phyloP scores from a whole-genome alignment of 2,329 filamentous ascomycete species.

The Xenoacremonium recifei region DNA sequence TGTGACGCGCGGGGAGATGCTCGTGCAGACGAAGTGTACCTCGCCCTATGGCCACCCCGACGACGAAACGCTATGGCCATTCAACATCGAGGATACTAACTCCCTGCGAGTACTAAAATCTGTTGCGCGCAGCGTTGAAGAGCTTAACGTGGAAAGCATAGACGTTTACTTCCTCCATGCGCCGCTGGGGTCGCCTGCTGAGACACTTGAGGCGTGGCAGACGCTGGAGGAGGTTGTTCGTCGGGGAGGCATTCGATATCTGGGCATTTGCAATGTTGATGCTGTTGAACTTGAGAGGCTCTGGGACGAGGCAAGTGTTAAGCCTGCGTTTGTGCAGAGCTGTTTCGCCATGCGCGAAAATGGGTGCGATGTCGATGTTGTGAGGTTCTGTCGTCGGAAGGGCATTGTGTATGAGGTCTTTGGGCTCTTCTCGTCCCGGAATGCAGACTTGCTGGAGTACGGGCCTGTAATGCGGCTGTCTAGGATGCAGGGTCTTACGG shows the following conservation, averaged over 20 bases:
- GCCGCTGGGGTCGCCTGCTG: neutral
- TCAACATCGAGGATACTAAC: neutral
- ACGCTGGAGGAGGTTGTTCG: neutral
- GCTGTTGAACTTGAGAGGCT: neutral
- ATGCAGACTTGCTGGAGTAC: neutral
- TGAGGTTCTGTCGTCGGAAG: neutral
- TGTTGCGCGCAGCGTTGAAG: neutral
- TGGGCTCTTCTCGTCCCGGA: neutral
- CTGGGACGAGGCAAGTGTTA: neutral
- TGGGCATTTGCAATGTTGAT: neutral
- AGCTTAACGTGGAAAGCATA: neutral
- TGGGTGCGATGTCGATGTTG: neutral
- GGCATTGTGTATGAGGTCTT: conserved; percentile 2
- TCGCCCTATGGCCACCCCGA: neutral
- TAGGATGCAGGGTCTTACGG: neutral
- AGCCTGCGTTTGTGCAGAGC: neutral
- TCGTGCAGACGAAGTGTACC: neutral
- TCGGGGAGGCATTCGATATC: neutral
- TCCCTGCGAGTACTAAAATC: neutral
- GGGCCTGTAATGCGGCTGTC: neutral
- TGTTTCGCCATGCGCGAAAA: neutral
- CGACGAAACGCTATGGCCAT: neutral
- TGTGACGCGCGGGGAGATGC: neutral
- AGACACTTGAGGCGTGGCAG: neutral
- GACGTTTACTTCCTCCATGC: neutral